Conservation (phyloP, 371 early-diverging fungal genomes). For the Vittaforma corneae region DNA sequence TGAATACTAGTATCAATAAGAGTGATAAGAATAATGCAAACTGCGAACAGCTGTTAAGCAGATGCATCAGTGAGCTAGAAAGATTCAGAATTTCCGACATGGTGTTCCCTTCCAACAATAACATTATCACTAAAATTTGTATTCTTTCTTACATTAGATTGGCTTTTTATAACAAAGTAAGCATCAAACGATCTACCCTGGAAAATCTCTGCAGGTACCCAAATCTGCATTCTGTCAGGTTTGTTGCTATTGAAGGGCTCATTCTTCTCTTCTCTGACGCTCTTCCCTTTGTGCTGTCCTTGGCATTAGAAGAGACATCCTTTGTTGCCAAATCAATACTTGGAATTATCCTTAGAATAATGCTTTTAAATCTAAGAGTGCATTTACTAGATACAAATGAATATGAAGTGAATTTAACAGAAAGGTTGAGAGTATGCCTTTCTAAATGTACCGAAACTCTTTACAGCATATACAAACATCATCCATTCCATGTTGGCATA, state of each 20-base stretch:
- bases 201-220: conserved; percentile 32
- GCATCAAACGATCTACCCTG: conserved; percentile 34
- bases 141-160: conserved; percentile 50
- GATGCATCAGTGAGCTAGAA: conserved; percentile 50
- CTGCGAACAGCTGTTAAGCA: background rate
- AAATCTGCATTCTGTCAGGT: conserved; percentile 54
- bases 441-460: background rate
- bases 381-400: background rate
- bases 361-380: background rate
- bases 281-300: background rate
- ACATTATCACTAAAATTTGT: conserved; percentile 47
- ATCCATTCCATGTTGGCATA: conserved; percentile 2
- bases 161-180: conserved; percentile 38
- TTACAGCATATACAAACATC: background rate
- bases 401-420: background rate
- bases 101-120: conserved; percentile 57
- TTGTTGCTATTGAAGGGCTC: conserved; percentile 54
- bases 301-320: conserved; percentile 5
- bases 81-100: conserved; percentile 56
- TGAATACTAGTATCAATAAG: background rate
- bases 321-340: conserved; percentile 13
- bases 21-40: background rate
- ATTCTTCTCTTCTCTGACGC: conserved; percentile 26
- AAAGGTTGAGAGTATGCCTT: background rate
- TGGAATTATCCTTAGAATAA: conserved; percentile 15